phyloP scores from a whole-genome alignment of 148 eudicot species.

The Diospyros kaki region DNA sequence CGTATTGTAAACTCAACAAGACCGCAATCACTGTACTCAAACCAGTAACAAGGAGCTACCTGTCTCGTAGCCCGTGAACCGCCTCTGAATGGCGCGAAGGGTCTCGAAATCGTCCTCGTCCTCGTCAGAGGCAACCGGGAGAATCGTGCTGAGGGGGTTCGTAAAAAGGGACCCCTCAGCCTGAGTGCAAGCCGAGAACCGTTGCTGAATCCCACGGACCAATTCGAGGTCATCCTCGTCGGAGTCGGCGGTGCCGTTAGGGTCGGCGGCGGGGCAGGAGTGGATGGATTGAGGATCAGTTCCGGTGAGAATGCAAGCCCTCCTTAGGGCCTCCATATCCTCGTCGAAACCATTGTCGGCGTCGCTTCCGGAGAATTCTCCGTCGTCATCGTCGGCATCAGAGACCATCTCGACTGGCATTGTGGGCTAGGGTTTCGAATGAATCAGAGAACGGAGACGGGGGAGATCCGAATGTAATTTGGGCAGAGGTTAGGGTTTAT shows the following conservation, averaged over 20 bases:
- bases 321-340: slow-evolving; percentile 52
- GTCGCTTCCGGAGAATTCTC: slow-evolving; percentile 33
- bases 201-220: slow-evolving; percentile 41
- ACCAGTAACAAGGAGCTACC: slow-evolving; percentile 9
- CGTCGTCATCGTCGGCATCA: slow-evolving; percentile 24
- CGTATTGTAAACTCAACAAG: neutral
- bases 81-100: slow-evolving; percentile 53
- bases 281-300: slow-evolving; percentile 14
- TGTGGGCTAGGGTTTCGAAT: neutral
- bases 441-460: neutral
- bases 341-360: slow-evolving; percentile 40
- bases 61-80: slow-evolving; percentile 44
- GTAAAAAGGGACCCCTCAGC: slow-evolving; percentile 24
- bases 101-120: slow-evolving; percentile 79
- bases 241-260: neutral
- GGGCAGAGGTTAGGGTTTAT: neutral
- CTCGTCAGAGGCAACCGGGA: slow-evolving; percentile 45
- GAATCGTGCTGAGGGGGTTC: slow-evolving; percentile 47
- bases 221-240: slow-evolving; percentile 53
- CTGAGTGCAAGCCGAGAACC: slow-evolving; percentile 32
- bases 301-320: slow-evolving; percentile 43
- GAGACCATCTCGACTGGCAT: slow-evolving; percentile 18
- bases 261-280: slow-evolving; percentile 11
- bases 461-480: neutral
- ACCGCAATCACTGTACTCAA: neutral